Conservation (phyloP, 805 yeast genomes). For the Sugiyamaella floridensis region DNA sequence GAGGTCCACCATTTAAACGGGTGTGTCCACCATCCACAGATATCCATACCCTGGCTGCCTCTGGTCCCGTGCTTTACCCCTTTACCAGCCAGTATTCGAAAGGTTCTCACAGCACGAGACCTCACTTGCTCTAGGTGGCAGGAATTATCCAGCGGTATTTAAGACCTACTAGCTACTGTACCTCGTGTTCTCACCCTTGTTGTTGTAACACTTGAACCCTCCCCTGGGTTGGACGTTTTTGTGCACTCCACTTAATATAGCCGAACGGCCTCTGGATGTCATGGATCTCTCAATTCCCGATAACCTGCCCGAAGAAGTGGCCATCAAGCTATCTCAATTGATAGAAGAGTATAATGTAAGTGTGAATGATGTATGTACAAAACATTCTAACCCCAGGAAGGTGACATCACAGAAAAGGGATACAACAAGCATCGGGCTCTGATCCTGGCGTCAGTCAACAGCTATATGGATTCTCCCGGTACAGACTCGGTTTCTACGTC, state of each 20-base stretch:
- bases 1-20: no score
- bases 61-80: no score
- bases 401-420: slow-evolving; percentile 68
- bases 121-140: no score
- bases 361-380: not conserved
- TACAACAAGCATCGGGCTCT: slow-evolving; percentile 51
- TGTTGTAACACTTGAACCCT: no score
- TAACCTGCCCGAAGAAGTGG: slow-evolving; percentile 33
- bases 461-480: slow-evolving; percentile 3
- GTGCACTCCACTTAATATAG: not conserved
- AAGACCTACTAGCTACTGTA: no score
- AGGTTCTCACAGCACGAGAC: no score
- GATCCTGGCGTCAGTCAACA: slow-evolving; percentile 26
- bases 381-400: slow-evolving; percentile 38
- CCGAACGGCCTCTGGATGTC: not conserved
- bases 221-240: not conserved
- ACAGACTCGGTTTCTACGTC: not conserved
- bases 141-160: no score
- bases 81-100: no score
- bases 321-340: slow-evolving; percentile 37
- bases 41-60: no score
- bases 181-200: no score
- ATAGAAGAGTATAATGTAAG: slow-evolving; percentile 40
- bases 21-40: no score
- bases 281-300: slow-evolving; percentile 48